These are phyloP conservation scores for Dendrobium catenatum DNA, from an alignment of 106 monocot genomes.

Conservation along the genomic window DNA sequence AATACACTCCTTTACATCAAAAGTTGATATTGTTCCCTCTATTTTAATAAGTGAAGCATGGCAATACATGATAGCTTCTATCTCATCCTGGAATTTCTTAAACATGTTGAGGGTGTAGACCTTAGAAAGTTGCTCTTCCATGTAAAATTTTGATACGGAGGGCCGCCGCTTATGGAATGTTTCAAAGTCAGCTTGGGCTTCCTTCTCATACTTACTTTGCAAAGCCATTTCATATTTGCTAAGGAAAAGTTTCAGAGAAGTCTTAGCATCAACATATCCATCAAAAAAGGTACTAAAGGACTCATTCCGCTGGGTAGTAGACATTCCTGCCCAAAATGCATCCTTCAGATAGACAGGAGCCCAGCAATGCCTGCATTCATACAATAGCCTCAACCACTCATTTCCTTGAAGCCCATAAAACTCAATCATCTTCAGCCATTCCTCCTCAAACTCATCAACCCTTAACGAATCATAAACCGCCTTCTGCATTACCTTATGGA, in stretches of 20 bases:
- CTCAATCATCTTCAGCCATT: conserved; percentile 43
- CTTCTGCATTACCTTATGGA: conserved; percentile 41
- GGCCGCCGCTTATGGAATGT: conserved; percentile 52
- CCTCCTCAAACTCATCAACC: conserved; percentile 42
- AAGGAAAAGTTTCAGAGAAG: conserved; percentile 39
- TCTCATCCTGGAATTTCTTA: conserved; percentile 63
- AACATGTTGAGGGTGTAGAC: conserved; percentile 49
- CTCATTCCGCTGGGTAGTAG: conserved; percentile 30
- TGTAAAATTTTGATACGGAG: conserved; percentile 46
- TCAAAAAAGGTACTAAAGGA: conserved; percentile 41
- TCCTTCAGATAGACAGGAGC: conserved; percentile 53
- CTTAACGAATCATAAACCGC: conserved; percentile 50
- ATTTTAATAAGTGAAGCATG: conserved; percentile 31
- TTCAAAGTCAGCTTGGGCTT: conserved; percentile 58
- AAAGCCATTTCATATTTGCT: conserved; percentile 54
- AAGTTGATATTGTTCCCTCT: conserved; percentile 38
- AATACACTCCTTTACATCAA: conserved; percentile 56
- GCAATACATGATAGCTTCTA: conserved; percentile 61
- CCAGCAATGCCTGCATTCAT: conserved; percentile 39
- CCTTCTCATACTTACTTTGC: conserved; percentile 52
- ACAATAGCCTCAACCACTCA: conserved; percentile 41
- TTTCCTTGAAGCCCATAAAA: conserved; percentile 38
- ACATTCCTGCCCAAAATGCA: conserved; percentile 60
- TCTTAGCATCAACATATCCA: conserved; percentile 43
- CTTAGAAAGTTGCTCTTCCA: conserved; percentile 63